A percentile compares a stretch with the other conserved stretches of the same genome.
Evolutionary conservation across 805 yeast genomes (phyloP).

Genomic region (Saccharomycopsis vini): DNA sequence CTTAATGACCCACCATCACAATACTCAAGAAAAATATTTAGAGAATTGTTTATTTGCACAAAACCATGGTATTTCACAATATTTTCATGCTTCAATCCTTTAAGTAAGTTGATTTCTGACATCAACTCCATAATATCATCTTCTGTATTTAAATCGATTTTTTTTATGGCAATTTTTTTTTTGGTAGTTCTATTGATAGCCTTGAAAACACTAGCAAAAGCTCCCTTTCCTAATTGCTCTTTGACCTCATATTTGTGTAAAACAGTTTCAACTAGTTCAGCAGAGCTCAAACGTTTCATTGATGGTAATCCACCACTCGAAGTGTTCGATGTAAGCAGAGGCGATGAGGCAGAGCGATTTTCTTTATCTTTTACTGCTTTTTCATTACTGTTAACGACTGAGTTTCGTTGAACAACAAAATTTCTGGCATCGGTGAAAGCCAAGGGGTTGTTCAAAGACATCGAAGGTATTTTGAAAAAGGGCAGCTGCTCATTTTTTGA

Average conservation of each 20-base stretch:
- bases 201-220: slow-evolving; percentile 78
- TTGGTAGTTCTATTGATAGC: slow-evolving; percentile 61
- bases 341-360: background rate
- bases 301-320: background rate
- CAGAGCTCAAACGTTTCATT: slow-evolving; percentile 13
- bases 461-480: background rate
- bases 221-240: slow-evolving; percentile 79
- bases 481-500: background rate
- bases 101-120: slow-evolving; percentile 63
- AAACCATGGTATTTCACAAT: slow-evolving; percentile 91
- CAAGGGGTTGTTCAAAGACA: background rate
- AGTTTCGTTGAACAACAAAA: background rate
- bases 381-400: background rate
- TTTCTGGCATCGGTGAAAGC: background rate
- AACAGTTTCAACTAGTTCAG: slow-evolving; percentile 16
- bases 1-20: slow-evolving; percentile 63
- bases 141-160: slow-evolving; percentile 32
- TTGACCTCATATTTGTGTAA: slow-evolving; percentile 37
- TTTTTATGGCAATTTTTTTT: slow-evolving; percentile 72
- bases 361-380: background rate
- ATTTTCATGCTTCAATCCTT: slow-evolving; percentile 79
- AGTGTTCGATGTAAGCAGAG: too few relatives aligned
- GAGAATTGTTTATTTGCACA: slow-evolving; percentile 55
- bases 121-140: slow-evolving; percentile 14
- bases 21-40: slow-evolving; percentile 75